These are phyloP conservation scores for Teunomyces funiuensis DNA, from an alignment of 805 yeast genomes.

Conservation along the genomic window DNA sequence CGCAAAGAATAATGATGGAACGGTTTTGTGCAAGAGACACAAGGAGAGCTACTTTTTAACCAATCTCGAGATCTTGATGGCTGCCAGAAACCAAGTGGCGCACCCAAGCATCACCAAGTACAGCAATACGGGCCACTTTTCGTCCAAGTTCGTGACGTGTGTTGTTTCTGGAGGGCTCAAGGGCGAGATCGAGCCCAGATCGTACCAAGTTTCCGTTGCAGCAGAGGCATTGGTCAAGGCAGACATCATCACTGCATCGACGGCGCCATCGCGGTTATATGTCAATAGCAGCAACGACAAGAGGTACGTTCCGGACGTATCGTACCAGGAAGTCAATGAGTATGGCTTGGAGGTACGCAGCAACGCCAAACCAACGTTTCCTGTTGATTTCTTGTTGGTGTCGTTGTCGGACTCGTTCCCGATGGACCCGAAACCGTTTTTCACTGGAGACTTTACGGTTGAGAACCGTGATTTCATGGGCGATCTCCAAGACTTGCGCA, in stretches of 20 bases:
- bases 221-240: slow-evolving; percentile 90
- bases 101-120: slow-evolving; percentile 65
- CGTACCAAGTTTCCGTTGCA: slow-evolving; percentile 84
- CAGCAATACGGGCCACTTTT: slow-evolving; percentile 62
- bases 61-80: slow-evolving; percentile 81
- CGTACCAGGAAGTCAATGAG: slow-evolving; percentile 81
- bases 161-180: slow-evolving; percentile 84
- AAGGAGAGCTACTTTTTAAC: slow-evolving; percentile 86
- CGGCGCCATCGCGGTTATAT: slow-evolving; percentile 85
- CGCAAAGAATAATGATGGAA: slow-evolving; percentile 81
- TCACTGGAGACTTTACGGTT: slow-evolving; percentile 61
- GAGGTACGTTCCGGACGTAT: slow-evolving; percentile 93
- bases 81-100: slow-evolving; percentile 72
- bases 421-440: slow-evolving; percentile 52
- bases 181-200: slow-evolving; percentile 86
- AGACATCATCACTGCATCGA: slow-evolving; percentile 80
- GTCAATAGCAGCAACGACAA: slow-evolving; percentile 70
- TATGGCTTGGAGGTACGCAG: slow-evolving; percentile 85
- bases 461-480: slow-evolving; percentile 81
- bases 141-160: slow-evolving; percentile 92
- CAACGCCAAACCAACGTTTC: slow-evolving; percentile 42
- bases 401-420: slow-evolving; percentile 94
- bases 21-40: slow-evolving; percentile 90
- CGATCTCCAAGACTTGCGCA: slow-evolving; percentile 62
- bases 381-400: slow-evolving; percentile 55